Percentiles rank a stretch among this genome's conserved stretches.
Evolutionary conservation across 176 grass and related monocot genomes (phyloP).

Genomic region (Musa itinerans): DNA sequence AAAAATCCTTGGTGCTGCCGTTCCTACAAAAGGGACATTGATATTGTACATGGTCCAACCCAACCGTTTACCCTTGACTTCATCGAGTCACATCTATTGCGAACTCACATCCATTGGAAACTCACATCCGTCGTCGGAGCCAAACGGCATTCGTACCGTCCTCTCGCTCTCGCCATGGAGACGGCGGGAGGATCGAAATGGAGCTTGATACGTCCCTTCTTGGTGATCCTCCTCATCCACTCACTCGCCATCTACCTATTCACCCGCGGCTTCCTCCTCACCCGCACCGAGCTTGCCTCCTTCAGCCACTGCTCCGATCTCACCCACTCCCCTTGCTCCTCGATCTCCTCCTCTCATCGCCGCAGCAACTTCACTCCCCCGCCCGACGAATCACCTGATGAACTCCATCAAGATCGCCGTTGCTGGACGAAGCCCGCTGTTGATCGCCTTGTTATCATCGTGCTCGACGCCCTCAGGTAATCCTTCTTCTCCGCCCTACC

Average conservation of each 20-base stretch:
- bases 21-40: too few species aligned
- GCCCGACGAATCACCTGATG: neutral
- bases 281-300: conserved; percentile 73
- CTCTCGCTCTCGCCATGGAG: neutral
- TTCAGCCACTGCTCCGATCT: conserved; percentile 57
- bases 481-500: neutral
- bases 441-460: conserved; percentile 57
- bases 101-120: too few species aligned
- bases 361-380: neutral
- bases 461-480: conserved; percentile 81
- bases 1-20: too few species aligned
- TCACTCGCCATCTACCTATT: conserved; percentile 60
- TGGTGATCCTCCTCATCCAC: conserved; percentile 45
- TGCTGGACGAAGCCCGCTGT: conserved; percentile 62
- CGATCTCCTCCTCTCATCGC: neutral
- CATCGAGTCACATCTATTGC: too few species aligned
- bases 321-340: conserved; percentile 17
- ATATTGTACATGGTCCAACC: too few species aligned
- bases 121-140: too few species aligned
- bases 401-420: neutral
- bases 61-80: too few species aligned
- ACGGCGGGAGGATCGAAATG: conserved; percentile 1
- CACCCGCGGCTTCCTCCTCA: conserved; percentile 95
- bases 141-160: too few species aligned
- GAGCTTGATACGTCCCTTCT: conserved; percentile 17